Evolutionary conservation across 805 yeast species (phyloP).

Genomic region (Yarrowia yakushimensis): DNA sequence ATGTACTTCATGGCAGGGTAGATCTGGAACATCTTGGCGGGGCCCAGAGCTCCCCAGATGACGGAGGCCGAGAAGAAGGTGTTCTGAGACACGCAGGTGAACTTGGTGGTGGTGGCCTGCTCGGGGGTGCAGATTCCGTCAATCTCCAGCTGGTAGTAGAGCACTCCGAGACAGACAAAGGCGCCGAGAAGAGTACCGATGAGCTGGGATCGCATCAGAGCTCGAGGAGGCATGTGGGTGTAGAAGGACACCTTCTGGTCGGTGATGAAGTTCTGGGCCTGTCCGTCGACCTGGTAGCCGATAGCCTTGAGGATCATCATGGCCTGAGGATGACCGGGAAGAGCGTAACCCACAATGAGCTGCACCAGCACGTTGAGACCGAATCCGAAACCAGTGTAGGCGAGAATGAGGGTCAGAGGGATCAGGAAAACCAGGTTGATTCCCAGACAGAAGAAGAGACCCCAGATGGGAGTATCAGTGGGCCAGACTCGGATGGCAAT

Average conservation of each 20-base stretch:
- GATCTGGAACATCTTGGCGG: conserved; percentile 41
- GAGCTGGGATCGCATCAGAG: conserved; percentile 32
- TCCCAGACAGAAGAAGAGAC: conserved; percentile 53
- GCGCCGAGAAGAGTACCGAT: conserved; percentile 33
- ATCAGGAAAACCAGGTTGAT: conserved; percentile 55
- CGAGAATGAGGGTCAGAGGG: conserved; percentile 61
- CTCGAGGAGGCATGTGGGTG: conserved; percentile 36
- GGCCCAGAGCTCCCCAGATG: conserved; percentile 46
- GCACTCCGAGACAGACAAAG: conserved; percentile 35
- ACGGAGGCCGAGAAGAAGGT: conserved; percentile 50
- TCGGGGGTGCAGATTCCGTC: conserved; percentile 35
- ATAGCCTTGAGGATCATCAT: conserved; percentile 56
- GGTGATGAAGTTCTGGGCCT: conserved; percentile 52
- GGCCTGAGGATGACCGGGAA: conserved; percentile 58
- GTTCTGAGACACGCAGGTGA: conserved; percentile 40
- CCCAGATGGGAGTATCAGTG: conserved; percentile 44
- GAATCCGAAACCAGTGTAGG: conserved; percentile 55
- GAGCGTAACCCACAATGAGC: conserved; percentile 59
- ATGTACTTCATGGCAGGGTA: conserved; percentile 49
- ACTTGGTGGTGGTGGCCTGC: conserved; percentile 33
- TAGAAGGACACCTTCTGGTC: conserved; percentile 63
- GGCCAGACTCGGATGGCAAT: conserved; percentile 31
- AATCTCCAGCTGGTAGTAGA: conserved; percentile 38
- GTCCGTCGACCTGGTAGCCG: conserved; percentile 61
- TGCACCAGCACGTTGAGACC: conserved; percentile 64